Evolutionary conservation across 441 rosid genomes (phyloP), one percentile per base, ranked within the genome.

Genomic region (Euphorbia corollata): DNA sequence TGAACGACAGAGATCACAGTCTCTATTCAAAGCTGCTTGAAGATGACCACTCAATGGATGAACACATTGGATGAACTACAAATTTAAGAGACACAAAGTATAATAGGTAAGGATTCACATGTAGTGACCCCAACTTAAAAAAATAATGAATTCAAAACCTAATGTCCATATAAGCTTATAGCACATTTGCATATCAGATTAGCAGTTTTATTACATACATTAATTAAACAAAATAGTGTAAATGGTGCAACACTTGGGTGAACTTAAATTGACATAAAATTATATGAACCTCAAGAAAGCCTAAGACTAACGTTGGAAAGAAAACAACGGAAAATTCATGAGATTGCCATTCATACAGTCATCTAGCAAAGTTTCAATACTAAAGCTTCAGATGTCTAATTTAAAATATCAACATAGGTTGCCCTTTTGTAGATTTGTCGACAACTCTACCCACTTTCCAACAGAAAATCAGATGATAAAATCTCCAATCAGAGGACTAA

Each of bases 31-130:
- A 74, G 89, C 68, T 23, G 90, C 99, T 83, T 81, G 87, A 67
- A 94, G 78, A 85, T 91, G 99, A 77, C 89, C 84, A 58, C 91
- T 81, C 71, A 91, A 74, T 5, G 98, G 99, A 71, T 87, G 87
- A 48, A 70, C 66, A 63, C 84, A 74, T 69, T 84, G 82, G 68
- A 87, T 90, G 82, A 88, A 91, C 99, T 94, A 65, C 36, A 75
- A 55, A 72, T 61, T 38, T 61, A 61, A 64, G 53, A 59, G 43
- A 72, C 68, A 59, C 63, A 2, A 60, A 65, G 36, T 30, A 53
- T 27, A 68, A 55, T 39, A 59, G 16, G 65, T 67, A 20, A 74
- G 62, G 65, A 72, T 34, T 34, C 41, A 59, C 7, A 65, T 19
- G 70, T 57, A 59, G 10, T 12, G 19, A 27, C 18, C 16, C 12